Evolutionary conservation across 2,329 filamentous ascomycete genomes (phyloP).

Genomic region (Berkeleyomyces basicola): DNA sequence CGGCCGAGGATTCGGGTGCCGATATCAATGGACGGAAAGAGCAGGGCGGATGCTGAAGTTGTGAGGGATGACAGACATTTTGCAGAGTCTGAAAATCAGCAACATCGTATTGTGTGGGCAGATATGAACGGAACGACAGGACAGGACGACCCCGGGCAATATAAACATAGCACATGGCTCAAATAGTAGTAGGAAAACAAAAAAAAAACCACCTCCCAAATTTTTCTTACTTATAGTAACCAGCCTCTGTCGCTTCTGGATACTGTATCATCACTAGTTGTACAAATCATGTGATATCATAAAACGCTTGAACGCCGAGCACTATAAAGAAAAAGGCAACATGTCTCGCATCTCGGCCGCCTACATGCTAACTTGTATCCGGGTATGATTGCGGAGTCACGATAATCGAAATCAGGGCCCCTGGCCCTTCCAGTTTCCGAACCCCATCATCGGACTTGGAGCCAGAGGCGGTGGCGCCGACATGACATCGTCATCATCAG

Average conservation of each 20-base stretch:
- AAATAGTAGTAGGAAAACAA: not conserved
- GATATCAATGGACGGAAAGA: slow-evolving; percentile 25
- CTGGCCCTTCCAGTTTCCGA: not conserved
- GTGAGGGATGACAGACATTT: not conserved
- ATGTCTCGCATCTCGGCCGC: not conserved
- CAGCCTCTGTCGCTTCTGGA: not conserved
- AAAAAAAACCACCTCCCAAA: not conserved
- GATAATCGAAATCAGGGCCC: not conserved
- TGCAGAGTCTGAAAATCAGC: not conserved
- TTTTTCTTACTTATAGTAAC: not conserved
- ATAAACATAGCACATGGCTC: not conserved
- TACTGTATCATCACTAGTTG: not conserved
- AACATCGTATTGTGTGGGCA: not conserved
- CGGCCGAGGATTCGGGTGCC: slow-evolving; percentile 24
- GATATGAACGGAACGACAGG: not conserved
- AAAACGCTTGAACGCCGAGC: not conserved
- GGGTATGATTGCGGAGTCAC: not conserved
- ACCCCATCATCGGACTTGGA: slow-evolving; percentile 6
- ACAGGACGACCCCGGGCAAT: not conserved
- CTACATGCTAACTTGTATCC: not conserved
- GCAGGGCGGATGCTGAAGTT: slow-evolving; percentile 34
- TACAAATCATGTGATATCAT: slow-evolving; percentile 1
- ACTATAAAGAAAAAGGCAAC: not conserved
- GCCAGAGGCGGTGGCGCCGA: slow-evolving; percentile 4
- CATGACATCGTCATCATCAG: not conserved